Evolutionary conservation across 495 filamentous ascomycete species (phyloP).

Genomic region (Bryoglossum gracile): DNA sequence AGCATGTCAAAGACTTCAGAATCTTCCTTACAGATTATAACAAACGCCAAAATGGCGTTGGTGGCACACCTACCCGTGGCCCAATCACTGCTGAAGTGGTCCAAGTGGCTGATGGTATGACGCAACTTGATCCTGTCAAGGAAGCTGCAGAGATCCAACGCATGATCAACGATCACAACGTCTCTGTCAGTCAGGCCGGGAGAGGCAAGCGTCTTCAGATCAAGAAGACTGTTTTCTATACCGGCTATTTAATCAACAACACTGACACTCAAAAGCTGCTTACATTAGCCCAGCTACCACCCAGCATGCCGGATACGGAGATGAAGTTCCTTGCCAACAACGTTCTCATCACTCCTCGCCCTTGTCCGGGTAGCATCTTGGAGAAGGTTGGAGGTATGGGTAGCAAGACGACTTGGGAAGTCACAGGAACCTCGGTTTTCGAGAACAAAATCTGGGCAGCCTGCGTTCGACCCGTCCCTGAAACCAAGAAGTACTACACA

Average conservation of each 20-base stretch:
- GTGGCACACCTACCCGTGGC: constrained; percentile 36
- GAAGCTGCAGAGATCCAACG: constrained; percentile 83
- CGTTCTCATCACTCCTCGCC: constrained; percentile 78
- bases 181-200: constrained; percentile 31
- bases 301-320: constrained; percentile 50
- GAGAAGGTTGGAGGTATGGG: constrained; percentile 81
- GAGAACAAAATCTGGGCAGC: constrained; percentile 87
- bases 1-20: constrained; percentile 69
- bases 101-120: constrained; percentile 71
- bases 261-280: constrained; percentile 63
- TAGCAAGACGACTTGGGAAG: constrained; percentile 71
- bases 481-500: constrained; percentile 57
- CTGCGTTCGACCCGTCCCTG: constrained; percentile 62
- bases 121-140: constrained; percentile 69
- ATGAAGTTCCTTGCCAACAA: constrained; percentile 81
- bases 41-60: constrained; percentile 33
- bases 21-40: constrained; percentile 74
- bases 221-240: constrained; percentile 84
- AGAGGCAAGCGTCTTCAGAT: constrained; percentile 49
- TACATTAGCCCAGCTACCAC: constrained; percentile 54
- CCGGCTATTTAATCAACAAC: constrained; percentile 78
- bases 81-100: constrained; percentile 75
- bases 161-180: constrained; percentile 84
- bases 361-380: constrained; percentile 58
- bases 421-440: constrained; percentile 63